Evolutionary conservation across 768 basidiomycete species (phyloP), one percentile per base, ranked within the genome.

Genomic region (Podaxis rugospora): DNA sequence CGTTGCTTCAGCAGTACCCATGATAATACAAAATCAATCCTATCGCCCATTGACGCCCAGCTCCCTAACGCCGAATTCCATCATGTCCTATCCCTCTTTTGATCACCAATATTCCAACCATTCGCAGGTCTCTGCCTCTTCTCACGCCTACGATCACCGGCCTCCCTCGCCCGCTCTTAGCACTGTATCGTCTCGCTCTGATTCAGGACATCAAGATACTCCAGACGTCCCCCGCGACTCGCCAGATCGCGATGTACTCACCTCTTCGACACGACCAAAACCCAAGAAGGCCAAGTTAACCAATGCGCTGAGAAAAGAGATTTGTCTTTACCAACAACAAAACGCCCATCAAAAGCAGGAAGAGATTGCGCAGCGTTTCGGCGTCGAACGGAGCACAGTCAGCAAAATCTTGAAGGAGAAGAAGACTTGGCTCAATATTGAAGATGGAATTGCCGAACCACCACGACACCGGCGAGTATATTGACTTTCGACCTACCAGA

Each of bases 371-470:
- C 76, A 77, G 10, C 74, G 76, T 35, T 95, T 88, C 70, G 83
- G 84, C 53, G 89, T 94, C 62, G 93, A 95, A 69, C 86, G 93
- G 55, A 94, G 92, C 75, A 95, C 93, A n/a, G 88, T 95, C 72
- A 91, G 89, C 74, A 95, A 95, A 75, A 94, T 93, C 64, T 80
- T 95, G 65, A 94, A 94, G 72, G 76, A 89, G 68, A 92, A 90
- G 73, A 79, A 80, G n/a, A 84, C 85, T 64, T 95, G 92, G 93
- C 75, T 94, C 69, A 85, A 81, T 65, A 79, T 89, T 42, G 79
- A 81, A 13, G 81, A 81, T 58, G 81, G 85, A 67, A 82, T 83
- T 61, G 80, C 78, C 61, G 76, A 83, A 62, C 80, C 55, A 78
- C 85, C 61, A 80, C 86, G n/a, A 89, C 84, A 89, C 69, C 81